phyloP scores from a whole-genome alignment of 495 filamentous ascomycete species.

The Rhizodiscina lignyota region DNA sequence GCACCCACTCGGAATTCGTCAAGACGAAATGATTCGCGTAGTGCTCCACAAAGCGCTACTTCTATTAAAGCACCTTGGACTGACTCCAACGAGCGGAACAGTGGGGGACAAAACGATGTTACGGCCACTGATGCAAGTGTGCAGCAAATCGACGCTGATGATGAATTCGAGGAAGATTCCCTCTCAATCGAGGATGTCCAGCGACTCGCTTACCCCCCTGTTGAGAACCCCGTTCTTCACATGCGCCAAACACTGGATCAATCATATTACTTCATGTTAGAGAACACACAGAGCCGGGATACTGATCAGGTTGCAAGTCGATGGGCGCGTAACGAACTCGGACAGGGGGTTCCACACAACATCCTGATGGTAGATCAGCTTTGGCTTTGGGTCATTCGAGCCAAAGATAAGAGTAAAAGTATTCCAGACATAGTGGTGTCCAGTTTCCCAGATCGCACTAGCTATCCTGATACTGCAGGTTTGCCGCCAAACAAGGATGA shows the following conservation, averaged over 20 bases:
- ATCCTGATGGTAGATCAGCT: constrained; percentile 64
- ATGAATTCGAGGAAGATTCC: too few species aligned
- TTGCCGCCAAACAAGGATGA: too few species aligned
- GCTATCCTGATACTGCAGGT: too few species aligned
- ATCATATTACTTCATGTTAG: constrained; percentile 57
- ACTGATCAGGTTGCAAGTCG: constrained; percentile 55
- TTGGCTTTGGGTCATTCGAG: constrained; percentile 55
- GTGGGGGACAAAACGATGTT: constrained; percentile 39
- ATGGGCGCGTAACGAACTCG: constrained; percentile 35
- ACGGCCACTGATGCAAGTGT: constrained; percentile 44
- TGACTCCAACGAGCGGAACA: too few species aligned
- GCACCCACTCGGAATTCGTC: constrained; percentile 11
- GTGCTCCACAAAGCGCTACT: too few species aligned
- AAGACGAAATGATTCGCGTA: too few species aligned
- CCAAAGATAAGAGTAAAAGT: too few species aligned
- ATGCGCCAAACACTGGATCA: constrained; percentile 54
- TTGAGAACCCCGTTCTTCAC: constrained; percentile 42
- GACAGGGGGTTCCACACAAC: constrained; percentile 25
- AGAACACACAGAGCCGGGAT: constrained; percentile 47
- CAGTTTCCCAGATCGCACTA: too few species aligned
- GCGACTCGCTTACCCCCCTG: too few species aligned
- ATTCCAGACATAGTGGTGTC: too few species aligned
- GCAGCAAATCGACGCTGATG: constrained; percentile 34
- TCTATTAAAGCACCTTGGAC: too few species aligned
- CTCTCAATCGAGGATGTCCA: too few species aligned